Base-by-base conservation (phyloP, 2,329 filamentous ascomycete genomes). In the Pseudocercospora fijiensis region DNA sequence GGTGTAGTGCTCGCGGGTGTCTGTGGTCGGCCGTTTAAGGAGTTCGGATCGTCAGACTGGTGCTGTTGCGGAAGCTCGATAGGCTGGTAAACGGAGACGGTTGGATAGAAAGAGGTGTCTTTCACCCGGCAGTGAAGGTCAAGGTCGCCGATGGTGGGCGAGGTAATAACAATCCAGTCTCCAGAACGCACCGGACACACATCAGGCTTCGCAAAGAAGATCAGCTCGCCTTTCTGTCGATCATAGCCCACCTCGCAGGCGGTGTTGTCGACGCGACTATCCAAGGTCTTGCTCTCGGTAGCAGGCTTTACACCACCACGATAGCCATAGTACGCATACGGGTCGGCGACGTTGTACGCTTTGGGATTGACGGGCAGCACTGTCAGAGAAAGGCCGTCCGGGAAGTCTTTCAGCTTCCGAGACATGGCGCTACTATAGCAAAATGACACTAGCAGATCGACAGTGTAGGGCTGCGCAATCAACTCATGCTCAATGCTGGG, bases 401-500 rank as follows among this genome's bases (percentile, higher is more conserved):
- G 86, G 57, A 87, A 85, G 59, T 85, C 81, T 37, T 77, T 78
- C 26, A 88, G 75, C 33, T 75, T 76, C 3, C 70, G 70, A 3
- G 62, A 62, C 4, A 68, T 70, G 5, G 87, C 81, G 53, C 86
- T 85, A 11, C 79, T 73, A 72, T 92, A 95, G 75, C 91, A 93
- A 73, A 97, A 90, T 75, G 87, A 93, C 53, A 96, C 78, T 0
- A 97, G 83, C 1, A 97, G 81, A 73, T 97, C 93, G 11, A 96
- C 90, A 0, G 96, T 91, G 61, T 88, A 86, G 1, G 92, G 91
- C 73, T 93, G 90, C 11, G 86, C 85, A 26, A 90, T 73, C 22
- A 97, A 90, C 72, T 96, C 92, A 73, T 93, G 87, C 74, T 97
- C 92, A 61, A 96, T 86, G 70, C 87, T 92, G 1, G 91, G 90